Evolutionary conservation across 768 basidiomycete genomes (phyloP).

Genomic region (Rhizopogon rudus): DNA sequence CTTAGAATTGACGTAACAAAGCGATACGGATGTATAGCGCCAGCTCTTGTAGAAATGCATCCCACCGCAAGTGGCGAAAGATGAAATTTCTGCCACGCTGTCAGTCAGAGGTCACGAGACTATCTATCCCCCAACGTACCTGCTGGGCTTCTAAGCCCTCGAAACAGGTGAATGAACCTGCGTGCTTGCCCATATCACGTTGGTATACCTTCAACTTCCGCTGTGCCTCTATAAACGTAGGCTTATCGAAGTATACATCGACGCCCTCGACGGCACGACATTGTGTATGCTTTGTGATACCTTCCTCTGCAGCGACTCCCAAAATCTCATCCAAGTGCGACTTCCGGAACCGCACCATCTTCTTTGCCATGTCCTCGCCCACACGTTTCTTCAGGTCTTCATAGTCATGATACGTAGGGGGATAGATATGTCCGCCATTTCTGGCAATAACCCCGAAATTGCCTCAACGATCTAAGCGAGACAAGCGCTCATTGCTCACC

Average conservation of each 20-base stretch:
- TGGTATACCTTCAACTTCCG: conserved; percentile 39
- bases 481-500: conserved; percentile 25
- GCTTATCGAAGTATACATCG: conserved; percentile 29
- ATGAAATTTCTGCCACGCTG: conserved; percentile 40
- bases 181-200: conserved; percentile 48
- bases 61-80: conserved; percentile 43
- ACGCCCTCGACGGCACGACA: conserved; percentile 29
- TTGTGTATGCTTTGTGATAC: conserved; percentile 14
- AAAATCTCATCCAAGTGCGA: conserved; percentile 30
- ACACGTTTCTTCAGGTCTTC: conserved; percentile 29
- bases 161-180: conserved; percentile 20
- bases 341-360: conserved; percentile 35
- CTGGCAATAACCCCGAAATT: conserved; percentile 15
- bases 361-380: conserved; percentile 34
- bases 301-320: conserved; percentile 26
- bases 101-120: neutral
- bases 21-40: conserved; percentile 67
- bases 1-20: conserved; percentile 56
- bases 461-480: neutral
- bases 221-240: conserved; percentile 34
- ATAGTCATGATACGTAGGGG: conserved; percentile 45
- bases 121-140: conserved; percentile 20
- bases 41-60: conserved; percentile 48
- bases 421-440: conserved; percentile 49
- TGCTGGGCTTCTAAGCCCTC: conserved; percentile 29